A percentile compares a stretch with the other conserved stretches of the same genome.
phyloP scores from a whole-genome alignment of 2,329 filamentous ascomycete genomes.

The Botryotinia calthae region DNA sequence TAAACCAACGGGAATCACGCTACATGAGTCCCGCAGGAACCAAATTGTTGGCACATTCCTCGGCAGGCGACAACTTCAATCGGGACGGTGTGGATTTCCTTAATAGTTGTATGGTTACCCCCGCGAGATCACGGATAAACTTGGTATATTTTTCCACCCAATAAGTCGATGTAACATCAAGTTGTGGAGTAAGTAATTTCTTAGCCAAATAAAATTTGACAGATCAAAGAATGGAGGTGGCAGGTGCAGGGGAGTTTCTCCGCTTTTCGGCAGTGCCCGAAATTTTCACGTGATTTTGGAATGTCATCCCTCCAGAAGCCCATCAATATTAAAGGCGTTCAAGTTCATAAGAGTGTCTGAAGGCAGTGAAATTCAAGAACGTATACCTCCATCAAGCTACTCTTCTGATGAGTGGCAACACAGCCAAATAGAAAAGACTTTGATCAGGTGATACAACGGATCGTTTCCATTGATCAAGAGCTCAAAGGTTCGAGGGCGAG shows the following conservation, averaged over 20 bases:
- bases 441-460: neutral
- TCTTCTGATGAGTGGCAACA: neutral
- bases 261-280: neutral
- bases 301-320: neutral
- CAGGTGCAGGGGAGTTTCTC: constrained; percentile 8
- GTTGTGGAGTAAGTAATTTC: neutral
- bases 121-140: neutral
- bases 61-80: neutral
- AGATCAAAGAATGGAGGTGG: constrained; percentile 6
- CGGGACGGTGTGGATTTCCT: neutral
- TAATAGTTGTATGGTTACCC: neutral
- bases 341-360: neutral
- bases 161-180: neutral
- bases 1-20: neutral
- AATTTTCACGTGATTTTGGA: neutral
- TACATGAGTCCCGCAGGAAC: neutral
- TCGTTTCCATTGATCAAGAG: neutral
- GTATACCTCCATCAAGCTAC: neutral
- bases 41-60: neutral
- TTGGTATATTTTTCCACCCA: constrained; percentile 1
- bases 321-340: neutral
- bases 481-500: neutral
- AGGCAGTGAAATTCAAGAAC: neutral
- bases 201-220: neutral
- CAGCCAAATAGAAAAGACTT: neutral